Conservation (phyloP, 768 basidiomycete genomes). For the Boletellus sp. region DNA sequence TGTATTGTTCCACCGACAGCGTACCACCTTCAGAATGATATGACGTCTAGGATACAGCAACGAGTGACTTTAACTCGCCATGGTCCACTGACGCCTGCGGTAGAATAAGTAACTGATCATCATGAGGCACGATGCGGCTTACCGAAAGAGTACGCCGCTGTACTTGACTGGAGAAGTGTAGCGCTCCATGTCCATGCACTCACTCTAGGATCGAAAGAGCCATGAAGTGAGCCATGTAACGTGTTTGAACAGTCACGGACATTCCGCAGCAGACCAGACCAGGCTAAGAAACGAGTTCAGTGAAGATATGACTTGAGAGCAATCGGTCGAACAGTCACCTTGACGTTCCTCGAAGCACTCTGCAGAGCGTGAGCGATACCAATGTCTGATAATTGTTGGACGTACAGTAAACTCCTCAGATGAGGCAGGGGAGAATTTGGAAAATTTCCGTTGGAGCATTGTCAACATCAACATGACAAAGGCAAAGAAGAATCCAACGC, state of each 20-base stretch:
- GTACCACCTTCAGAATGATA: slow-evolving; percentile 39
- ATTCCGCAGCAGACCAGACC: slow-evolving; percentile 50
- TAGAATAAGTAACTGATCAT: neutral
- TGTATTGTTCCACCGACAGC: slow-evolving; percentile 52
- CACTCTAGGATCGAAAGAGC: slow-evolving; percentile 29
- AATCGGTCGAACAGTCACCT: slow-evolving; percentile 25
- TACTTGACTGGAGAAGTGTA: slow-evolving; percentile 51
- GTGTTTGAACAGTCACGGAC: slow-evolving; percentile 20
- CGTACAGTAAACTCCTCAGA: slow-evolving; percentile 50
- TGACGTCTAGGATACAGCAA: neutral
- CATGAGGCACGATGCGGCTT: neutral
- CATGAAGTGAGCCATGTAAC: neutral
- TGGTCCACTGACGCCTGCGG: slow-evolving; percentile 44
- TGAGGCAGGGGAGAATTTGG: slow-evolving; percentile 41
- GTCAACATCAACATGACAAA: slow-evolving; percentile 45
- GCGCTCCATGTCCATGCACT: slow-evolving; percentile 59
- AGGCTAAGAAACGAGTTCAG: slow-evolving; percentile 29
- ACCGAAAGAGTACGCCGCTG: slow-evolving; percentile 48
- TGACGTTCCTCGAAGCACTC: slow-evolving; percentile 46
- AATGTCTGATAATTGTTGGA: neutral
- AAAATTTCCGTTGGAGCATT: slow-evolving; percentile 44
- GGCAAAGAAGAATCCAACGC: slow-evolving; percentile 51
- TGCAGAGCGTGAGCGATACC: slow-evolving; percentile 5
- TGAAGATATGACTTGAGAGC: neutral
- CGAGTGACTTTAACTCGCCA: slow-evolving; percentile 30